A percentile compares a stretch with the other conserved stretches of the same genome.
Evolutionary conservation across 2,329 filamentous ascomycete genomes (phyloP).

Genomic region (Cytospora paraplurivora): DNA sequence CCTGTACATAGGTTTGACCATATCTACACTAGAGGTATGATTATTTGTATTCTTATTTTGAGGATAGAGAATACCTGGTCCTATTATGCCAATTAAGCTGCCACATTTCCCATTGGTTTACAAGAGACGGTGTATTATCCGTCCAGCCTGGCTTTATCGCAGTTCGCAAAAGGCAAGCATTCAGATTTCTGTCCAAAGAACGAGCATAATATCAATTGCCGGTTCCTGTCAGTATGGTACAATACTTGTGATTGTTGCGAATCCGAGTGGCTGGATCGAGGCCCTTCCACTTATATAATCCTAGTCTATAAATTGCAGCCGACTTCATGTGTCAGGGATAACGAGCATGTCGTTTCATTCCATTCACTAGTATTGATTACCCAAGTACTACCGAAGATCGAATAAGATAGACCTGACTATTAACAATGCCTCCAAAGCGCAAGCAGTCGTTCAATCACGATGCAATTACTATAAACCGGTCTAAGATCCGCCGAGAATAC

Average conservation of each 20-base stretch:
- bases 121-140: neutral
- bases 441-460: neutral
- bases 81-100: too few species aligned
- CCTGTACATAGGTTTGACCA: too few species aligned
- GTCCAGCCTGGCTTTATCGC: neutral
- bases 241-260: neutral
- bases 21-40: too few species aligned
- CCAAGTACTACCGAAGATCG: too few species aligned
- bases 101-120: neutral
- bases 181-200: neutral
- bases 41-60: too few species aligned
- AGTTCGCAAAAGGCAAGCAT: neutral
- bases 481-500: neutral
- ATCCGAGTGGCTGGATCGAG: neutral
- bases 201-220: neutral
- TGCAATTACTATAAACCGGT: neutral
- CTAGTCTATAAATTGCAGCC: neutral
- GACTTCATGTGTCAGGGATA: neutral
- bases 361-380: neutral
- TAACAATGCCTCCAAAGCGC: neutral
- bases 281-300: neutral
- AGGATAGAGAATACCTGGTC: too few species aligned
- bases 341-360: neutral
- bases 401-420: neutral
- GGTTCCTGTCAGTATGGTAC: neutral